Percentiles rank a stretch among this genome's conserved stretches.
Evolutionary conservation across 257 asterid genomes (phyloP).

Genomic region (Datura wrightii): DNA sequence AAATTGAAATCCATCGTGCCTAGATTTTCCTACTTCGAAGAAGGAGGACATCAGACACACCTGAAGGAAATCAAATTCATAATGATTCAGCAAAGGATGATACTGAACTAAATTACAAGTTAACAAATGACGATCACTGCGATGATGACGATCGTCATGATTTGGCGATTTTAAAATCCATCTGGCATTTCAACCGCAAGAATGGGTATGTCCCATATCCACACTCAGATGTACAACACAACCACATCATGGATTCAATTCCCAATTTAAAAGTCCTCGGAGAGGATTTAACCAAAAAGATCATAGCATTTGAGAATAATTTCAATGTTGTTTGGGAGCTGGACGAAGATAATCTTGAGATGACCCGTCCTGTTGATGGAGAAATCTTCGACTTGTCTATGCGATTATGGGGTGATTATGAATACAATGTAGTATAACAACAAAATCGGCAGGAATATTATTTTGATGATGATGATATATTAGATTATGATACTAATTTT

Average conservation of each 20-base stretch:
- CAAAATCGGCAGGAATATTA: too few species aligned
- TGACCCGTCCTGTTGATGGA: not conserved
- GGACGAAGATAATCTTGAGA: not conserved
- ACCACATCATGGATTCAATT: not conserved
- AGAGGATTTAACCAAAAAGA: not conserved
- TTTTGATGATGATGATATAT: too few species aligned
- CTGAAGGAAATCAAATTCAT: not conserved
- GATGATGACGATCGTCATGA: not conserved
- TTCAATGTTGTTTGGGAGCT: not conserved
- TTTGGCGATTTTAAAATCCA: not conserved
- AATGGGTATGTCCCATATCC: not conserved
- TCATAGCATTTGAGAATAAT: not conserved
- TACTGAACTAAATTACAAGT: too few species aligned
- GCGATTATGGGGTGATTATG: not conserved
- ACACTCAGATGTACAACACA: not conserved
- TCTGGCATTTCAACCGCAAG: not conserved
- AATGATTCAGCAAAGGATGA: too few species aligned
- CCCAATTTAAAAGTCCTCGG: not conserved
- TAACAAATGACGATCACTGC: too few species aligned
- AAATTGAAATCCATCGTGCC: not conserved
- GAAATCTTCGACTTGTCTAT: not conserved
- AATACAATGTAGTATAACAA: too few species aligned
- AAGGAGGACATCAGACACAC: not conserved
- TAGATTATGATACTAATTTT: too few species aligned
- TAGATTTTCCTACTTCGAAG: not conserved